phyloP scores from a whole-genome alignment of 495 filamentous ascomycete species.

The Aspergillus campestris region DNA sequence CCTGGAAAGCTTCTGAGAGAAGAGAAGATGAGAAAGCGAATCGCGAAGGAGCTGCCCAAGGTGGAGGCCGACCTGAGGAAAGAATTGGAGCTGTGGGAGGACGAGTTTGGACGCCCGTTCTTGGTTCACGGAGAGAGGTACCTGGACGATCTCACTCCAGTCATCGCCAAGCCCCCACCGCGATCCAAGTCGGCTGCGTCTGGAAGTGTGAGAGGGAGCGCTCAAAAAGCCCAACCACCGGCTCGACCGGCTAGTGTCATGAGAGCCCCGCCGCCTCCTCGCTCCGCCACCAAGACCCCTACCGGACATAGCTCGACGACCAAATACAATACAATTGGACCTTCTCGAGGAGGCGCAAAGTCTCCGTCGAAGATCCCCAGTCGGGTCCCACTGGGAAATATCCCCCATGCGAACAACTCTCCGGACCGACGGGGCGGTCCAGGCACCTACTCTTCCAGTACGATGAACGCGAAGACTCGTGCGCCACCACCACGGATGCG shows the following conservation, averaged over 20 bases:
- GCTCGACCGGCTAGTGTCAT: slow-evolving; percentile 31
- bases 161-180: slow-evolving; percentile 52
- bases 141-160: slow-evolving; percentile 63
- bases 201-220: slow-evolving; percentile 17
- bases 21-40: slow-evolving; percentile 96
- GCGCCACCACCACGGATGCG: slow-evolving; percentile 87
- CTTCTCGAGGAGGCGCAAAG: slow-evolving; percentile 34
- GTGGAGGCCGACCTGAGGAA: slow-evolving; percentile 74
- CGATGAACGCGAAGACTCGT: slow-evolving; percentile 50
- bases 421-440: slow-evolving; percentile 59
- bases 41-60: slow-evolving; percentile 91
- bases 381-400: slow-evolving; percentile 68
- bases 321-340: slow-evolving; percentile 49
- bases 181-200: slow-evolving; percentile 64
- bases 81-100: slow-evolving; percentile 79
- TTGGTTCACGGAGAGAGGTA: slow-evolving; percentile 87
- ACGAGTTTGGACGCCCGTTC: slow-evolving; percentile 89
- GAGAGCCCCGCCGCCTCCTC: slow-evolving; percentile 39
- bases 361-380: slow-evolving; percentile 75
- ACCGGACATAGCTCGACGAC: slow-evolving; percentile 38
- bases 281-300: slow-evolving; percentile 63
- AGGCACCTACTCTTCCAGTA: slow-evolving; percentile 42
- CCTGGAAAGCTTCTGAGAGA: slow-evolving; percentile 90
- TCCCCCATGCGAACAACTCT: slow-evolving; percentile 74
- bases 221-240: slow-evolving; percentile 17